phyloP scores from a whole-genome alignment of 352 stramenopile genomes.

The Globisporangium viniferum region DNA sequence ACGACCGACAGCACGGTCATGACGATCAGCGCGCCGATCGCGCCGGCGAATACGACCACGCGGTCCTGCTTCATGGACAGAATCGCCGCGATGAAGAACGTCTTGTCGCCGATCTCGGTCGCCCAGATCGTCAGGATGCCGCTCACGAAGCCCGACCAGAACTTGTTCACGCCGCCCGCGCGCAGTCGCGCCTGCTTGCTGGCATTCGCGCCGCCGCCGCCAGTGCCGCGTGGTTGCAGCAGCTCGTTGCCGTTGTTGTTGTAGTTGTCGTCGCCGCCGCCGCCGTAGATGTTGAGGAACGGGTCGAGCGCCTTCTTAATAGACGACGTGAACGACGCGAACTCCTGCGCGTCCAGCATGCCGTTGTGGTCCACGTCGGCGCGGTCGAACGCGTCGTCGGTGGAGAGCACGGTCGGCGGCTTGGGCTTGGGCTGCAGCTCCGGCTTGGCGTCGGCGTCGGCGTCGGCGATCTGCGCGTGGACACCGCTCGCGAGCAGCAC shows the following conservation, averaged over 20 bases:
- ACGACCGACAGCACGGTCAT: constrained; percentile 98
- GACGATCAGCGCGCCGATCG: constrained; percentile 93
- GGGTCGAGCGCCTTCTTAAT: constrained; percentile 52
- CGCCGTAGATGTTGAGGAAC: constrained; percentile 37
- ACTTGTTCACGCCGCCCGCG: constrained; percentile 56
- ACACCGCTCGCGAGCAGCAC: constrained; percentile 18
- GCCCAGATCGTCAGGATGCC: constrained; percentile 96
- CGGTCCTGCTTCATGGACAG: constrained; percentile 95
- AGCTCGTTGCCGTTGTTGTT: constrained; percentile 16
- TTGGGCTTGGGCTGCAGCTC: constrained; percentile 17
- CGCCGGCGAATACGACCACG: constrained; percentile 94
- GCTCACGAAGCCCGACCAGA: constrained; percentile 85
- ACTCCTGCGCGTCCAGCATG: constrained; percentile 59
- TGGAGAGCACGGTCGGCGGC: constrained; percentile 20
- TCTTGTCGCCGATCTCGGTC: constrained; percentile 99
- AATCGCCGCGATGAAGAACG: constrained; percentile 99
- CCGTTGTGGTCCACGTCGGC: constrained; percentile 74
- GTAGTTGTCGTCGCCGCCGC: constrained; percentile 8
- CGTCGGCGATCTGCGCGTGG: constrained; percentile 6
- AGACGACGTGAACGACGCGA: constrained; percentile 51
- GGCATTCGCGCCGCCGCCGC: not conserved
- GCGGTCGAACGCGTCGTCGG: constrained; percentile 50
- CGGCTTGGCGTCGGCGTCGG: constrained; percentile 17
- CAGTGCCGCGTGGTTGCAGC: constrained; percentile 6
- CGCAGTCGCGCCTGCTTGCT: constrained; percentile 28